Base-by-base conservation (phyloP, 768 basidiomycete species). In the Russula vinacea region DNA sequence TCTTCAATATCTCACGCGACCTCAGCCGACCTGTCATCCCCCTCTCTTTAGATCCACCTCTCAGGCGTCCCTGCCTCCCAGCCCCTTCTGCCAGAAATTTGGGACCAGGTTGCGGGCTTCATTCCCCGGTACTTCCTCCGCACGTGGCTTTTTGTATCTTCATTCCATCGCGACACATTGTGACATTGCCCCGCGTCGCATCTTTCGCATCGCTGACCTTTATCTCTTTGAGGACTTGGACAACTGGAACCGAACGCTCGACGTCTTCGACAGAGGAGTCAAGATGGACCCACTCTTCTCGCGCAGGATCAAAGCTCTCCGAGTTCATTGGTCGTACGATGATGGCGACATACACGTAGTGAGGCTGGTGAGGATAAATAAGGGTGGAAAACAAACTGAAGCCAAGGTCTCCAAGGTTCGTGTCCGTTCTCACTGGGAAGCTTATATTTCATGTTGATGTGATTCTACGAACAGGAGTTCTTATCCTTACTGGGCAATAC, bases 321-420 rank as follows among this genome's bases (percentile, higher is more conserved):
- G 86, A 37, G 71, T 89, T 16, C 86, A 89, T 71, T 87, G 86
- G 85, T 81, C 85, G 9, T 85, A 84, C 67, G 85, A 86, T 69
- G 85, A 86, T 67, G 84, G 84, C 2, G 85, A 87, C 60, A 83
- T 85, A 79, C 75, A 87, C 16, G 84, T n/a, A n/a, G n/a, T n/a
- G n/a, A n/a, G n/a, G n/a, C n/a, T n/a, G n/a, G n/a, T n/a, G n/a
- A n/a, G n/a, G n/a, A n/a, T n/a, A n/a, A n/a, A n/a, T n/a, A n/a
- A n/a, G n/a, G n/a, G n/a, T n/a, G n/a, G n/a, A n/a, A n/a, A n/a
- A n/a, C n/a, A n/a, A n/a, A n/a, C n/a, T n/a, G n/a, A n/a, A n/a
- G n/a, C n/a, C n/a, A n/a, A n/a, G n/a, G n/a, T n/a, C n/a, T n/a
- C n/a, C n/a, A n/a, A n/a, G n/a, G n/a, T n/a, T n/a, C n/a, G n/a